These are phyloP conservation scores for Dacryopinax primogenitus DNA, from an alignment of 768 basidiomycete species.

Conservation along the genomic window DNA sequence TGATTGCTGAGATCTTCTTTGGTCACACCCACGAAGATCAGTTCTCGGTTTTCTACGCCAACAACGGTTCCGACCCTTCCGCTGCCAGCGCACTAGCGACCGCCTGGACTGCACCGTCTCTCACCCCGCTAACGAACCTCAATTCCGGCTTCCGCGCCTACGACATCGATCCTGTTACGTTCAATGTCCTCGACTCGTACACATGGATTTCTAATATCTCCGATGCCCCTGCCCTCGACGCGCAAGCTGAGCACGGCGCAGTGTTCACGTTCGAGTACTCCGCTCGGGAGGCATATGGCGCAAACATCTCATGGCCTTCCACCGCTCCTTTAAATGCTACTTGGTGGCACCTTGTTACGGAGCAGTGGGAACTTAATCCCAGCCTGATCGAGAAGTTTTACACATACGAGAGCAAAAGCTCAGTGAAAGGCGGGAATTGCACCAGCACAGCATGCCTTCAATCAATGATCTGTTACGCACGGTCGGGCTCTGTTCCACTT, in stretches of 20 bases:
- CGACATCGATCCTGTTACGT: slow-evolving; percentile 33
- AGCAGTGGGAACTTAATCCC: slow-evolving; percentile 13
- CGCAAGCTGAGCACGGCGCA: slow-evolving; percentile 8
- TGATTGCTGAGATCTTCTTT: slow-evolving; percentile 19
- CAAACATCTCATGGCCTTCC: slow-evolving; percentile 5
- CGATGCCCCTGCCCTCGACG: not conserved
- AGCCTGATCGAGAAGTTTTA: slow-evolving; percentile 12
- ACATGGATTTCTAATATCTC: not conserved
- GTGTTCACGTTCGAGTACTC: slow-evolving; percentile 21
- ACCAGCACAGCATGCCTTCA: not conserved
- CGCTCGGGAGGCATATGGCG: slow-evolving; percentile 18
- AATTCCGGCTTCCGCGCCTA: slow-evolving; percentile 23
- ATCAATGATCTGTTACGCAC: slow-evolving; percentile 6
- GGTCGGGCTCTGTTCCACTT: not conserved
- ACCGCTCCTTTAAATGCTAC: slow-evolving; percentile 17
- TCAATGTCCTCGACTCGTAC: slow-evolving; percentile 10
- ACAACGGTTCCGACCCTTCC: slow-evolving; percentile 17
- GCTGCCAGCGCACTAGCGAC: slow-evolving; percentile 20
- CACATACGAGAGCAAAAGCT: slow-evolving; percentile 11
- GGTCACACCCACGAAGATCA: slow-evolving; percentile 16
- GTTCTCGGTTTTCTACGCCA: slow-evolving; percentile 1
- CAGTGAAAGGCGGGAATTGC: not conserved
- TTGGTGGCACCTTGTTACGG: slow-evolving; percentile 29
- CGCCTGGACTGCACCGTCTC: slow-evolving; percentile 8
- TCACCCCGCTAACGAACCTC: not conserved